Percentiles rank a stretch among this genome's conserved stretches.
phyloP scores from a whole-genome alignment of 176 grass and related monocot genomes.

The Juncus effusus region DNA sequence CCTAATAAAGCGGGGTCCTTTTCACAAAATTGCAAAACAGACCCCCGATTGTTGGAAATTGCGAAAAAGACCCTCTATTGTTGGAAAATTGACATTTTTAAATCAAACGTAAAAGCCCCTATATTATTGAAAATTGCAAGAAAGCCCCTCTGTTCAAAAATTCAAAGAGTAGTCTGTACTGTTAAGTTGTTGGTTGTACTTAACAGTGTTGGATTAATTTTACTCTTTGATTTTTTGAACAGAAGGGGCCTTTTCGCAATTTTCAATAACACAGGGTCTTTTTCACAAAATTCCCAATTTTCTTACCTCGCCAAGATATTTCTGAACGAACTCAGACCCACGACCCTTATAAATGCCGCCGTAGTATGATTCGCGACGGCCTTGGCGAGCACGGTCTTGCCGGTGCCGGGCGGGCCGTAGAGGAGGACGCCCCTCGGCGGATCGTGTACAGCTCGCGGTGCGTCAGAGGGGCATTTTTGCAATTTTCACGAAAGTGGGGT shows the following conservation, averaged over 20 bases:
- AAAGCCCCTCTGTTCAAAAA: too few species aligned
- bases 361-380: slow-evolving; percentile 92
- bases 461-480: slow-evolving; percentile 1
- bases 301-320: slow-evolving; percentile 92
- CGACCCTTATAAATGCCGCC: slow-evolving; percentile 90
- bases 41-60: slow-evolving; percentile 1
- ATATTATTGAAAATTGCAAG: too few species aligned
- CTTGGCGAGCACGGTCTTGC: slow-evolving; percentile 96
- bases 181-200: not conserved
- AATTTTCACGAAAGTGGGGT: slow-evolving; percentile 26
- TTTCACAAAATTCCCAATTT: too few species aligned
- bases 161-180: too few species aligned
- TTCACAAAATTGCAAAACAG: slow-evolving; percentile 5
- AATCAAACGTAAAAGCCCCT: too few species aligned
- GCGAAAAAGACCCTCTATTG: not conserved
- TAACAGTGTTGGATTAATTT: too few species aligned
- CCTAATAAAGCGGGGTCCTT: slow-evolving; percentile 95
- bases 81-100: too few species aligned
- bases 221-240: too few species aligned
- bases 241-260: too few species aligned
- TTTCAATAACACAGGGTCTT: too few species aligned
- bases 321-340: slow-evolving; percentile 96
- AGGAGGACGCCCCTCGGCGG: too few species aligned
- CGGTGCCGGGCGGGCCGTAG: slow-evolving; percentile 61
- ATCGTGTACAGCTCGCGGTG: too few species aligned